Conservation (phyloP, 2,329 filamentous ascomycete species). For the Colletotrichum sp. region DNA sequence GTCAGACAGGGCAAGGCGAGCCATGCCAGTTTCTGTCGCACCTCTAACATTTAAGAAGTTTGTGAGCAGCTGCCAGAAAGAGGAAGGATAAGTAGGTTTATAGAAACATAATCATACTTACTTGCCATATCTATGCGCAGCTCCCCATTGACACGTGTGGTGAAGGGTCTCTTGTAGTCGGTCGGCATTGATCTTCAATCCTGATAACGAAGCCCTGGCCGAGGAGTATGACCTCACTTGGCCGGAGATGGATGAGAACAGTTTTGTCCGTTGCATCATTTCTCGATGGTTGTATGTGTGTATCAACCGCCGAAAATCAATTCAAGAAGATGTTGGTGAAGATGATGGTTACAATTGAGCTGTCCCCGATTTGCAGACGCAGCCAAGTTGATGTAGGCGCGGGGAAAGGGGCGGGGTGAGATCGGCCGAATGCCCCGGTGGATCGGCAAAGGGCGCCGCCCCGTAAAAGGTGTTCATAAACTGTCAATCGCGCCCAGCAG, state of each 20-base stretch:
- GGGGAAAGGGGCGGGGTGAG: not conserved
- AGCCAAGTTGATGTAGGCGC: not conserved
- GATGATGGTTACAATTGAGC: not conserved
- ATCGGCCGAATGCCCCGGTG: not conserved
- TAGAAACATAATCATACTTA: conserved; percentile 18
- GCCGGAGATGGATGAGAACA: not conserved
- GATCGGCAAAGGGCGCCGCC: not conserved
- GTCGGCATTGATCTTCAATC: conserved; percentile 31
- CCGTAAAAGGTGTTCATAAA: not conserved
- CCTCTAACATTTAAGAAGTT: not conserved
- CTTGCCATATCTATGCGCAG: conserved; percentile 32
- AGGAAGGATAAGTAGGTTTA: not conserved
- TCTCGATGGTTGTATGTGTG: rapidly evolving
- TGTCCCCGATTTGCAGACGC: not conserved
- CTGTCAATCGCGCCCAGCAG: not conserved
- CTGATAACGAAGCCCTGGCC: conserved; percentile 2
- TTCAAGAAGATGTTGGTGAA: not conserved
- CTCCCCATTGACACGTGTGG: conserved; percentile 37
- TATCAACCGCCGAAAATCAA: rapidly evolving
- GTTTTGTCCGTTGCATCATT: not conserved
- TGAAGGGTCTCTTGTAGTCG: conserved; percentile 34
- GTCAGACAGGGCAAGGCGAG: conserved; percentile 73
- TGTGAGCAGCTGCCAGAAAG: not conserved
- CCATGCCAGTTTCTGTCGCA: conserved; percentile 73
- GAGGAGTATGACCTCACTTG: conserved; percentile 1